Base-by-base conservation (phyloP, 2,329 filamentous ascomycete species). In the Stachybotrys chartarum region DNA sequence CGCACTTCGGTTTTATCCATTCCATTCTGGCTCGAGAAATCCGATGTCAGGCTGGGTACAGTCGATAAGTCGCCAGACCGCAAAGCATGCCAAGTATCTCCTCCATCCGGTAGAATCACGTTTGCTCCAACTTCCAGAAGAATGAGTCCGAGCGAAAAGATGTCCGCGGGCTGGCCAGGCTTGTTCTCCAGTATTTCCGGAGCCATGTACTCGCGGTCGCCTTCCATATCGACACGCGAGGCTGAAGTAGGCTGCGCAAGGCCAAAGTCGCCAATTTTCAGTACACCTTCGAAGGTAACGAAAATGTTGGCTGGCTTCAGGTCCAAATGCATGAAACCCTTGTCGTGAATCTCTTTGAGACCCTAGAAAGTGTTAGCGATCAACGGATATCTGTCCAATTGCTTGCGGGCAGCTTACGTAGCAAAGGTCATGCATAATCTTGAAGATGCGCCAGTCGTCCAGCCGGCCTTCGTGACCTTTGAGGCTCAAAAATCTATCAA, bases 391-490 rank as follows among this genome's bases (percentile, higher is more conserved):
- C 35, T 35, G 48, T 7, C 51, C 6, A 11, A 12, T 8, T 52
- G 6, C 10, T 11, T 7, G 47, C 39, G 44, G 8, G 18, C 18
- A 50, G 78, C 87, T 74, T 82, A 94, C 91, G 78, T 88, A 76
- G 64, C 86, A 82, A 57, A 96, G 73, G 70, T 99, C 94, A 47
- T 96, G 82, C 63, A 97, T 76, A 56, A 97, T 93, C 76, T 99
- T 99, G 91, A 94, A 99, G 70, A 97, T 97, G 58, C 94, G 84
- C 74, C 99, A 99, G 70, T 97, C 94, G 71, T 99, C 94, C 61
- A 99, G 75, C 63, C 93, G 84, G 50, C 91, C 92, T 68, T 89
- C 91, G 58, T 87, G 81, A 30, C 94, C 94, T 57, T 91, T 84
- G 56, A 88, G 83, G n/a, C 84, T 81, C 32, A 99, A 79, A 68